A percentile compares a stretch with the other conserved stretches of the same genome.
phyloP scores from a whole-genome alignment of 2,329 filamentous ascomycete genomes.

The Elsinoe necatrix region DNA sequence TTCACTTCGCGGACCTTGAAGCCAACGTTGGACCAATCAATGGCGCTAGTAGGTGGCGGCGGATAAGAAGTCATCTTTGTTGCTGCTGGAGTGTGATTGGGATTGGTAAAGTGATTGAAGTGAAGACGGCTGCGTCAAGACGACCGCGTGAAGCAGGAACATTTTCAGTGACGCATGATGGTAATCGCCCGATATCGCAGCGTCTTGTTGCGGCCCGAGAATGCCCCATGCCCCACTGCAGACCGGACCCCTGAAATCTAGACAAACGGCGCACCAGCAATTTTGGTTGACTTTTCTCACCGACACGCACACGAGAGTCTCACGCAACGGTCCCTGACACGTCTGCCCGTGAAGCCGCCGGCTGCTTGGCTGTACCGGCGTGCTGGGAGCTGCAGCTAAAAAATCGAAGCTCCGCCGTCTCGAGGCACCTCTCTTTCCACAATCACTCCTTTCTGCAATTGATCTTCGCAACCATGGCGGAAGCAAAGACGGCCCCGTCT shows the following conservation, averaged over 20 bases:
- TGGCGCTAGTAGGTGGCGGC: conserved; percentile 67
- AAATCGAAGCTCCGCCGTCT: conserved; percentile 7
- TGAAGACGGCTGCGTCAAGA: neutral
- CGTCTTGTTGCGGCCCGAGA: neutral
- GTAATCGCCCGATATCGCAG: neutral
- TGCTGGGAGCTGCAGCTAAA: conserved; percentile 14
- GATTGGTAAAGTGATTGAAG: neutral
- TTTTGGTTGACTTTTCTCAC: neutral
- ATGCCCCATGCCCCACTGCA: neutral
- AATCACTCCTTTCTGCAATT: neutral
- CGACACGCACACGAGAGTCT: neutral
- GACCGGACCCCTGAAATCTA: neutral
- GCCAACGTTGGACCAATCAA: conserved; percentile 90
- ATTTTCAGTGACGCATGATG: conserved; percentile 8
- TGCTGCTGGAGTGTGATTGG: neutral
- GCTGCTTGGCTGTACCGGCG: conserved; percentile 10
- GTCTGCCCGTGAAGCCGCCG: neutral
- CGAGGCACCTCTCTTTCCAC: neutral
- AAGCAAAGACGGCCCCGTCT: conserved; percentile 9
- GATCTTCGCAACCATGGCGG: conserved; percentile 12
- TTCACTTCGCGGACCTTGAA: conserved; percentile 81
- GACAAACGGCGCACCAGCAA: conserved; percentile 4
- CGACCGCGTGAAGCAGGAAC: conserved; percentile 9
- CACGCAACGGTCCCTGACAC: conserved; percentile 14
- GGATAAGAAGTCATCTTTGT: conserved; percentile 49